Percentiles rank a stretch among this genome's conserved stretches.
Conservation (phyloP, 495 filamentous ascomycete species). For the Echria macrotheca region DNA sequence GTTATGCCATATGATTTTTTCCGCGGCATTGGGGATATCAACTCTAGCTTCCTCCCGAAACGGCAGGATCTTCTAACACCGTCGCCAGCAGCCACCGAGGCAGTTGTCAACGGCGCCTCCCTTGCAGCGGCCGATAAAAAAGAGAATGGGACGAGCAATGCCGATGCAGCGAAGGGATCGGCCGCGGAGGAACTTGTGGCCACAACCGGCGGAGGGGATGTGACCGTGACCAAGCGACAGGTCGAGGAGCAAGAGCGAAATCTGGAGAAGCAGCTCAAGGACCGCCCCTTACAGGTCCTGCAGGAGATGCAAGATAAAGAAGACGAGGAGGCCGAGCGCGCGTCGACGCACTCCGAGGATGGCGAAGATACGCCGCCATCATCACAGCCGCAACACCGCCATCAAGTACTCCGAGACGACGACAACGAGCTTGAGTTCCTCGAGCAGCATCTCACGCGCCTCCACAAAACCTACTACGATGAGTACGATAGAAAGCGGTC, state of each 20-base stretch:
- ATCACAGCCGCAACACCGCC: slow-evolving; percentile 44
- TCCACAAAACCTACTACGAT: slow-evolving; percentile 77
- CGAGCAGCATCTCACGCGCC: slow-evolving; percentile 61
- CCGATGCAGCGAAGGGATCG: slow-evolving; percentile 32
- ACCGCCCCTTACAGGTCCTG: slow-evolving; percentile 78
- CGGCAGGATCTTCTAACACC: slow-evolving; percentile 61
- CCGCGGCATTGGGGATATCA: slow-evolving; percentile 96
- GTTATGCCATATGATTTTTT: slow-evolving; percentile 96
- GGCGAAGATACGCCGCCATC: slow-evolving; percentile 27
- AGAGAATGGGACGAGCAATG: too few species aligned
- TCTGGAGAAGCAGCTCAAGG: slow-evolving; percentile 81
- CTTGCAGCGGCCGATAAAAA: slow-evolving; percentile 12
- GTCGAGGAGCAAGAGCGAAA: slow-evolving; percentile 76
- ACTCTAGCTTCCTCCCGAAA: slow-evolving; percentile 93
- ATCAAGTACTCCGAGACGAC: slow-evolving; percentile 80
- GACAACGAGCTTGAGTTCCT: slow-evolving; percentile 74
- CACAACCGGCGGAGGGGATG: slow-evolving; percentile 71
- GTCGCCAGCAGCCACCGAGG: slow-evolving; percentile 6
- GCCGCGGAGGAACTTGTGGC: slow-evolving; percentile 69
- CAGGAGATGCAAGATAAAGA: slow-evolving; percentile 85
- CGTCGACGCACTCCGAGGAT: slow-evolving; percentile 35
- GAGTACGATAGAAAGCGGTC: slow-evolving; percentile 52
- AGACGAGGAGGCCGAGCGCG: slow-evolving; percentile 58
- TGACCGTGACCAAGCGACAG: slow-evolving; percentile 65
- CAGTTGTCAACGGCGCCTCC: slow-evolving; percentile 9